phyloP scores from a whole-genome alignment of 805 yeast genomes.

The Teunomyces kruisii region DNA sequence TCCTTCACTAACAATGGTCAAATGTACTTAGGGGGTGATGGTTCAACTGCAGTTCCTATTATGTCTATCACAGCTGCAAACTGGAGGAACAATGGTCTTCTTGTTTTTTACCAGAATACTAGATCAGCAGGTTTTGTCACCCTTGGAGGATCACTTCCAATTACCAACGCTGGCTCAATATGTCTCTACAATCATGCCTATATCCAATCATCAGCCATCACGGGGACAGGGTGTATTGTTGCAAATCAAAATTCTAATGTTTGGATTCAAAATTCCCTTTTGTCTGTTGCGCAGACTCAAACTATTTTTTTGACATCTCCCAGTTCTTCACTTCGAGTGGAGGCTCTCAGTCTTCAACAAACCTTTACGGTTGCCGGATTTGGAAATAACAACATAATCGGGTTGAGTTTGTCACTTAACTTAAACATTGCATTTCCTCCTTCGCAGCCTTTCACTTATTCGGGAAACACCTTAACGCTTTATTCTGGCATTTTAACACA shows the following conservation, averaged over 20 bases:
- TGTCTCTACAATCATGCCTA: conserved; percentile 24
- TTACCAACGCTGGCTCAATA: conserved; percentile 12
- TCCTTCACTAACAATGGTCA: conserved; percentile 5
- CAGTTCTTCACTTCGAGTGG: conserved; percentile 9
- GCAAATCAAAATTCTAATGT: conserved; percentile 12
- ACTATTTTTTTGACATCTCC: conserved; percentile 11
- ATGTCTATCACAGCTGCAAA: conserved; percentile 7
- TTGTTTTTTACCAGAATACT: conserved; percentile 18
- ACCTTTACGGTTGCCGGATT: conserved; percentile 24
- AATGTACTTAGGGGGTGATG: conserved; percentile 11
- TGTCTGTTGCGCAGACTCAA: conserved; percentile 7
- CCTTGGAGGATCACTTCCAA: conserved; percentile 12
- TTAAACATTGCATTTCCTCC: background rate
- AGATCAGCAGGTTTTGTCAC: conserved; percentile 20
- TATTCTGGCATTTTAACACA: conserved; percentile 5
- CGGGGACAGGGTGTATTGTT: conserved; percentile 28
- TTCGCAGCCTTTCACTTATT: conserved; percentile 1
- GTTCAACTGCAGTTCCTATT: conserved; percentile 1
- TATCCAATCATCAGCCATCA: conserved; percentile 19
- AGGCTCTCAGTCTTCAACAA: conserved; percentile 16
- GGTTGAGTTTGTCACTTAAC: conserved; percentile 14
- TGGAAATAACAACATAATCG: conserved; percentile 27
- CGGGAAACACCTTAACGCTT: conserved; percentile 14
- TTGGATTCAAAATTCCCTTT: conserved; percentile 8
- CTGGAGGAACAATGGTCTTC: conserved; percentile 13